Conservation (phyloP, 2,329 filamentous ascomycete genomes). For the Elsinoe fawcettii region DNA sequence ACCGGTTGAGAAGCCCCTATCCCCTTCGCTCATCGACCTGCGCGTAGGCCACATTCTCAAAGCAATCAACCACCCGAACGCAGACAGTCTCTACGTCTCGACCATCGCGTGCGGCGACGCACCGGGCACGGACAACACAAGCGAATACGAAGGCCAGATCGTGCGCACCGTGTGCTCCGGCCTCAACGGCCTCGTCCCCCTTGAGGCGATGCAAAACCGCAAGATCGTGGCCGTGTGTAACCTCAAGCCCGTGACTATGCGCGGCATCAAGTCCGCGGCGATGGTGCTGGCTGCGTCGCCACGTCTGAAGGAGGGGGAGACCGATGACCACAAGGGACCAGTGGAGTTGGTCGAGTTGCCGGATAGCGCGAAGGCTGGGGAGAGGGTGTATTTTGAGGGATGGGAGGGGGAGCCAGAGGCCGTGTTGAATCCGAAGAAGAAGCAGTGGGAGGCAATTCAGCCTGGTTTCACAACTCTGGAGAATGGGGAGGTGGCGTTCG, state of each 20-base stretch:
- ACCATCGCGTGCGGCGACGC: constrained; percentile 92
- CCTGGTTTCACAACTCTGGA: constrained; percentile 90
- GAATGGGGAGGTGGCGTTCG: constrained; percentile 73
- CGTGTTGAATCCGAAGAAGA: constrained; percentile 97
- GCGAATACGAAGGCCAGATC: constrained; percentile 82
- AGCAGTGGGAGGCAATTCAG: constrained; percentile 96
- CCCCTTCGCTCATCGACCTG: constrained; percentile 83
- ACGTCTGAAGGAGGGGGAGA: constrained; percentile 70
- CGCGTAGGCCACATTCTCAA: constrained; percentile 96
- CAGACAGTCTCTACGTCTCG: constrained; percentile 89
- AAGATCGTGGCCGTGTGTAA: constrained; percentile 96
- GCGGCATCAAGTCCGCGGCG: constrained; percentile 69
- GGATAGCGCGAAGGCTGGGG: constrained; percentile 68
- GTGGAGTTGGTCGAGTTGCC: constrained; percentile 89
- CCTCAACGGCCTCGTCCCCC: constrained; percentile 81
- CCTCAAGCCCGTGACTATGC: constrained; percentile 98
- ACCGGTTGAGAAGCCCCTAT: constrained; percentile 62
- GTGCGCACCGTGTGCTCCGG: constrained; percentile 96
- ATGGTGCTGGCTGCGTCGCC: constrained; percentile 97
- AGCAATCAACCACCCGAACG: constrained; percentile 89
- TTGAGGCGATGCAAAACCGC: constrained; percentile 93
- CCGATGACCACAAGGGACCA: constrained; percentile 75
- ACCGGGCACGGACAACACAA: constrained; percentile 77
- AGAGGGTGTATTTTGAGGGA: constrained; percentile 86
- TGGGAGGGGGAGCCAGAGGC: constrained; percentile 91